phyloP scores from a whole-genome alignment of 2,329 filamentous ascomycete species.

The Ophiosphaerella herpotricha region DNA sequence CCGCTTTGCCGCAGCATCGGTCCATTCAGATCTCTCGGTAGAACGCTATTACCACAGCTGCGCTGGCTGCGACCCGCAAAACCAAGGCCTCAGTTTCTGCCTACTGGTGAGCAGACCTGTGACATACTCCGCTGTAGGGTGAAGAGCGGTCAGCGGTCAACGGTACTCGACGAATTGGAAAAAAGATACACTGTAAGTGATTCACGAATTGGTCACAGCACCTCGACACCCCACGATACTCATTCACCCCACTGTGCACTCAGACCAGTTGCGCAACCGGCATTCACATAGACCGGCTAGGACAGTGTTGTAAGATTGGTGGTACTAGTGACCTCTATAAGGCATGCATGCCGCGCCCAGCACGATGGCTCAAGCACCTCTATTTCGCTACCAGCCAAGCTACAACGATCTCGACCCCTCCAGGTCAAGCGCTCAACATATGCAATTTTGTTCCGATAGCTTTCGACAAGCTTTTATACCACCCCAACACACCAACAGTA shows the following conservation, averaged over 20 bases:
- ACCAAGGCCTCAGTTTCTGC: neutral
- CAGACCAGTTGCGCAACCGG: slow-evolving; percentile 2
- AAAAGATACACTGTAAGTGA: slow-evolving; percentile 21
- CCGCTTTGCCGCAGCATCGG: slow-evolving; percentile 11
- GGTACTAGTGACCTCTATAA: slow-evolving; percentile 6
- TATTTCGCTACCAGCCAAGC: slow-evolving; percentile 6
- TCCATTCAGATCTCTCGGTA: slow-evolving; percentile 16
- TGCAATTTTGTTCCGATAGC: slow-evolving; percentile 6
- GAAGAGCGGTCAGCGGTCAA: slow-evolving; percentile 30
- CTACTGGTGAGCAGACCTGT: slow-evolving; percentile 9
- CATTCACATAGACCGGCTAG: slow-evolving; percentile 12
- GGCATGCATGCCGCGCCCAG: slow-evolving; percentile 3
- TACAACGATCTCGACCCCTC: slow-evolving; percentile 3
- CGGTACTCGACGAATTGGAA: slow-evolving; percentile 23
- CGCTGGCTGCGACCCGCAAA: slow-evolving; percentile 1
- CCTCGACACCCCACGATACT: slow-evolving; percentile 11
- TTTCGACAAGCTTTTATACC: slow-evolving; percentile 1
- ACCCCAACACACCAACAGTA: neutral
- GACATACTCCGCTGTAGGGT: slow-evolving; percentile 21
- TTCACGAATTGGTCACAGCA: slow-evolving; percentile 16
- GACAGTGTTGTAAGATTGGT: slow-evolving; percentile 12
- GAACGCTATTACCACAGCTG: slow-evolving; percentile 8
- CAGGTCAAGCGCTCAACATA: slow-evolving; percentile 3
- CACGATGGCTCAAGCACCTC: slow-evolving; percentile 21
- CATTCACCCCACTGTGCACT: slow-evolving; percentile 22